phyloP scores from a whole-genome alignment of 768 basidiomycete genomes.

The Leccinum imitatum region DNA sequence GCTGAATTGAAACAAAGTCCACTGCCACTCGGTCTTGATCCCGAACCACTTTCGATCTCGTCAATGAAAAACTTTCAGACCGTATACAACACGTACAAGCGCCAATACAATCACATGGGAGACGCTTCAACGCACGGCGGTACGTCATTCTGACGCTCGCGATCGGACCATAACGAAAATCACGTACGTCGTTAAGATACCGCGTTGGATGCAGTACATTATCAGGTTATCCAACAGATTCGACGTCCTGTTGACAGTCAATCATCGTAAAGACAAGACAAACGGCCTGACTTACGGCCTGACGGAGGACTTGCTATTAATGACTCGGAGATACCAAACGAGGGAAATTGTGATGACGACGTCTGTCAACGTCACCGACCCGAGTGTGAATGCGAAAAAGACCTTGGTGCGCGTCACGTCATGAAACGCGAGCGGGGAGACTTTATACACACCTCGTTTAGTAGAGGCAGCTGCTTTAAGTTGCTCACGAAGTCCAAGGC shows the following conservation, averaged over 20 bases:
- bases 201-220: constrained; percentile 14
- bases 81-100: constrained; percentile 6
- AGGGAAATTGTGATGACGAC: constrained; percentile 16
- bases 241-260: neutral
- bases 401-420: constrained; percentile 1
- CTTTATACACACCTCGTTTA: constrained; percentile 6
- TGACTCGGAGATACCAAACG: constrained; percentile 2
- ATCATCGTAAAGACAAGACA: neutral
- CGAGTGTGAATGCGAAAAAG: constrained; percentile 10
- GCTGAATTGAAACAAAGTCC: constrained; percentile 16
- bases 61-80: neutral
- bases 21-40: constrained; percentile 1
- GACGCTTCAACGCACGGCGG: neutral
- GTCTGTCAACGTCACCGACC: constrained; percentile 18
- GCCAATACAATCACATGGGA: constrained; percentile 5
- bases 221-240: constrained; percentile 9
- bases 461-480: neutral
- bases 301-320: neutral
- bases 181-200: constrained; percentile 17
- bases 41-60: constrained; percentile 8
- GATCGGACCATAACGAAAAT: too few relatives aligned
- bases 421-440: neutral
- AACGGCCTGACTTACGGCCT: constrained; percentile 5
- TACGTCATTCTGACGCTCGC: neutral
- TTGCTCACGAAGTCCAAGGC: neutral